A percentile compares a stretch with the other conserved stretches of the same genome.
Conservation (phyloP, 2,329 filamentous ascomycete genomes). For the Fusarium oxysporum region DNA sequence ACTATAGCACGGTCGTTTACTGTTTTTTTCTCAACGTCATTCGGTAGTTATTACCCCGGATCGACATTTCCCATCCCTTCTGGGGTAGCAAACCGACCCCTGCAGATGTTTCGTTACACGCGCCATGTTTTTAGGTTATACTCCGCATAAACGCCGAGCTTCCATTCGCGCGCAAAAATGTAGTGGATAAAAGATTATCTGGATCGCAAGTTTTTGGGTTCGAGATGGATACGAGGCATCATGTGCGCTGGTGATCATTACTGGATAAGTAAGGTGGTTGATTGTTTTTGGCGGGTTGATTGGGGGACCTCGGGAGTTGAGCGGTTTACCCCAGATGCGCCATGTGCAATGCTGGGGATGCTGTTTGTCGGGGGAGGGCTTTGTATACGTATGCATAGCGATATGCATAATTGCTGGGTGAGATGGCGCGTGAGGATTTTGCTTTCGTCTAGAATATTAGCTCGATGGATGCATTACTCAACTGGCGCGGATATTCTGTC, state of each 20-base stretch:
- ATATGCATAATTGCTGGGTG: neutral
- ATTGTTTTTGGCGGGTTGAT: neutral
- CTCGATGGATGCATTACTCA: accelerated
- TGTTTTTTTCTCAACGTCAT: slow-evolving; percentile 9
- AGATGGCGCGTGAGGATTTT: accelerated
- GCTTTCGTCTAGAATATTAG: too few relatives aligned
- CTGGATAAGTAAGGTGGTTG: neutral
- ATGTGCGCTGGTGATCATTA: slow-evolving; percentile 19
- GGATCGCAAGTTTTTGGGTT: neutral
- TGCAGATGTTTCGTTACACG: neutral
- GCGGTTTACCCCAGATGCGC: neutral
- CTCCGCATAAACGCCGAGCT: slow-evolving; percentile 4
- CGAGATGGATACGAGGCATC: neutral
- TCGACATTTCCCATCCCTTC: slow-evolving; percentile 11
- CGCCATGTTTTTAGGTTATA: slow-evolving; percentile 1
- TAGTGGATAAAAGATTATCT: neutral
- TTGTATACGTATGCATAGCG: neutral
- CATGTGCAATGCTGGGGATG: neutral
- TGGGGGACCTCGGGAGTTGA: neutral
- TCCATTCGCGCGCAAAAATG: slow-evolving; percentile 26
- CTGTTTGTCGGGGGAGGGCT: neutral
- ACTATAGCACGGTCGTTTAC: neutral
- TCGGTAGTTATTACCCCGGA: slow-evolving; percentile 26
- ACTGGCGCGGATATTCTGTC: neutral
- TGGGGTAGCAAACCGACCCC: slow-evolving; percentile 17